phyloP scores from a whole-genome alignment of 2,329 filamentous ascomycete genomes.

The Venturia pyrina region DNA sequence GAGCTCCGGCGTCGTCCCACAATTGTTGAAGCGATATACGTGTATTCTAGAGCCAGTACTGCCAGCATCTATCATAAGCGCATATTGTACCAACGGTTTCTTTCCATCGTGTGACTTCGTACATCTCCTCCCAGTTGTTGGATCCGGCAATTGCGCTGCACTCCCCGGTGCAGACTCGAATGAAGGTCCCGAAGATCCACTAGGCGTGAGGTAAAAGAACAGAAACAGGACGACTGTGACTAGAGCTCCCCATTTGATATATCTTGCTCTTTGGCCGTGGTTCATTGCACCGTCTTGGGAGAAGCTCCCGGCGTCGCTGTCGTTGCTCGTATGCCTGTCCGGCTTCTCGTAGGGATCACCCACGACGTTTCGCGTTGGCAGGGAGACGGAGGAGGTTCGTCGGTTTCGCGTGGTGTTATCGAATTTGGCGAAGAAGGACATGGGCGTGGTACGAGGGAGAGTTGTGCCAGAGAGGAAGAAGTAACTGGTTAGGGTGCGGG shows the following conservation, averaged over 20 bases:
- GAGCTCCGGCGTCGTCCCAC: slow-evolving; percentile 85
- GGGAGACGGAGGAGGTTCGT: slow-evolving; percentile 41
- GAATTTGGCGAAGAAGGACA: slow-evolving; percentile 45
- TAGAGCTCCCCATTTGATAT: slow-evolving; percentile 52
- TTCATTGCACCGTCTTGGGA: slow-evolving; percentile 40
- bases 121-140: slow-evolving; percentile 62
- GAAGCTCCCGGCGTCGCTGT: slow-evolving; percentile 12
- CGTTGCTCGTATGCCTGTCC: slow-evolving; percentile 29
- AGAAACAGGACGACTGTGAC: slow-evolving; percentile 48
- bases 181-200: slow-evolving; percentile 14
- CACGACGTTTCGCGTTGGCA: slow-evolving; percentile 31
- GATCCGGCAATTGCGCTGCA: slow-evolving; percentile 39
- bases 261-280: slow-evolving; percentile 50
- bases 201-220: slow-evolving; percentile 46
- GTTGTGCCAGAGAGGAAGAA: neutral
- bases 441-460: slow-evolving; percentile 13
- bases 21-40: slow-evolving; percentile 99
- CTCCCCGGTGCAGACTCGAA: slow-evolving; percentile 15
- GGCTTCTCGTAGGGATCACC: slow-evolving; percentile 37
- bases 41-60: slow-evolving; percentile 97
- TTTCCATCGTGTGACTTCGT: slow-evolving; percentile 72
- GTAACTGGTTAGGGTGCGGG: neutral
- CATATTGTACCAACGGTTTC: slow-evolving; percentile 94
- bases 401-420: slow-evolving; percentile 26
- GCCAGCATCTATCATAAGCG: slow-evolving; percentile 96